Conservation (phyloP, 805 yeast species). For the Saturnispora saitoi region DNA sequence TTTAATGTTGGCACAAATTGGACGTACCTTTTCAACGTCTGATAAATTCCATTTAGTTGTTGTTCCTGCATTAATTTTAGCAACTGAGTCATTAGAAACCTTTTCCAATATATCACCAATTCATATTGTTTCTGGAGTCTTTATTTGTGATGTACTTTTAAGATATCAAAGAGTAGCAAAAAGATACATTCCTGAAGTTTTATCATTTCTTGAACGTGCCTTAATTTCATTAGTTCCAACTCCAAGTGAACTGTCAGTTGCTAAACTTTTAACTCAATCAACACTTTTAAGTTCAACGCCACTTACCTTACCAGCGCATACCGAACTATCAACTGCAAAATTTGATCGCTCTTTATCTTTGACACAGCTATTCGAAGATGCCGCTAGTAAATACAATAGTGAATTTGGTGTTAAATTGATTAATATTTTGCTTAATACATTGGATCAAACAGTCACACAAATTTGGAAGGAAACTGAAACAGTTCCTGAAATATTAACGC, state of each 20-base stretch:
- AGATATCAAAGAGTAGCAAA: slow-evolving; percentile 75
- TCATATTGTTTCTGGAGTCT: slow-evolving; percentile 48
- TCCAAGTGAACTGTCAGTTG: slow-evolving; percentile 19
- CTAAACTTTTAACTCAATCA: slow-evolving; percentile 18
- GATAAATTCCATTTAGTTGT: slow-evolving; percentile 90
- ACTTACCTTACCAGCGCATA: slow-evolving; percentile 15
- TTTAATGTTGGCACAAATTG: slow-evolving; percentile 60
- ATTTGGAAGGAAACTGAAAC: slow-evolving; percentile 60
- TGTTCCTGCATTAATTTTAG: slow-evolving; percentile 70
- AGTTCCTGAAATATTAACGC: slow-evolving; percentile 47
- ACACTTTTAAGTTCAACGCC: slow-evolving; percentile 13
- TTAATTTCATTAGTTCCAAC: slow-evolving; percentile 37
- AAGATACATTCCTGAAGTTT: slow-evolving; percentile 74
- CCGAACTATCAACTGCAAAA: slow-evolving; percentile 11
- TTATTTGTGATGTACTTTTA: slow-evolving; percentile 53
- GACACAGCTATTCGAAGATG: slow-evolving; percentile 7
- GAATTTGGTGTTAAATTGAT: slow-evolving; percentile 26
- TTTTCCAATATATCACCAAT: slow-evolving; percentile 18
- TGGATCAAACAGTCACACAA: slow-evolving; percentile 25
- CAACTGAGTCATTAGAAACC: slow-evolving; percentile 62
- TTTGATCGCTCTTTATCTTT: slow-evolving; percentile 1
- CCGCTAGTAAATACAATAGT: slow-evolving; percentile 6
- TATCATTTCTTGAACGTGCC: slow-evolving; percentile 47
- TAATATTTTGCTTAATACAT: slow-evolving; percentile 26
- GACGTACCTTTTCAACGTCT: slow-evolving; percentile 81